Conservation (phyloP, 208 protist species). For the Acanthamoeba sp. region DNA sequence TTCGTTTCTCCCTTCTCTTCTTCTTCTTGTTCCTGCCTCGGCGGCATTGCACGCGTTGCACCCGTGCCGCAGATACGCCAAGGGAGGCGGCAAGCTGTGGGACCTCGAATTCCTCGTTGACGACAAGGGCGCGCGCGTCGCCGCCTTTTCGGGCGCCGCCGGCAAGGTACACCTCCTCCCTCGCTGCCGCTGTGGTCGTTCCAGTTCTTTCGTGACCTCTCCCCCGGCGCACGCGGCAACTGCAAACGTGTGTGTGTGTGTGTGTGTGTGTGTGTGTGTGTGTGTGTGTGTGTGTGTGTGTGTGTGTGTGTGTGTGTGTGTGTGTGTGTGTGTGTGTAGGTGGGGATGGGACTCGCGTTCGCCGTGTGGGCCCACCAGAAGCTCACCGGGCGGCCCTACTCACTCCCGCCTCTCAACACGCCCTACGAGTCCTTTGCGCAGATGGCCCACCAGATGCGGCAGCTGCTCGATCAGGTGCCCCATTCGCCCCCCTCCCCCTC, state of each 20-base stretch:
- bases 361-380: conserved; percentile 31
- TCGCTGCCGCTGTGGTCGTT: not conserved
- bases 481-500: not conserved
- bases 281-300: not conserved
- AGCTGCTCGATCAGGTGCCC: conserved; percentile 25
- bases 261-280: too few species aligned
- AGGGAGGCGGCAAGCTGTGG: conserved; percentile 70
- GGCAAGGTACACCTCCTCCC: conserved; percentile 77
- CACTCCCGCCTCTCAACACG: not conserved
- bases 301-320: too few species aligned
- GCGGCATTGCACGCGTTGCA: not conserved
- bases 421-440: conserved; percentile 9
- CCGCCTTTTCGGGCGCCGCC: conserved; percentile 88
- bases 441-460: not conserved
- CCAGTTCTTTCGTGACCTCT: too few species aligned
- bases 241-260: too few species aligned
- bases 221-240: too few species aligned
- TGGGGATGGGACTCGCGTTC: conserved; percentile 84
- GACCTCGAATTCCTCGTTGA: conserved; percentile 89
- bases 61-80: not conserved
- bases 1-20: too few species aligned
- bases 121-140: conserved; percentile 80
- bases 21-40: too few species aligned
- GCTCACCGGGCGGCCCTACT: not conserved
- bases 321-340: not conserved